Evolutionary conservation across 257 asterid species (phyloP), one percentile per base, ranked within the genome.

Genomic region (Sherardia arvensis): DNA sequence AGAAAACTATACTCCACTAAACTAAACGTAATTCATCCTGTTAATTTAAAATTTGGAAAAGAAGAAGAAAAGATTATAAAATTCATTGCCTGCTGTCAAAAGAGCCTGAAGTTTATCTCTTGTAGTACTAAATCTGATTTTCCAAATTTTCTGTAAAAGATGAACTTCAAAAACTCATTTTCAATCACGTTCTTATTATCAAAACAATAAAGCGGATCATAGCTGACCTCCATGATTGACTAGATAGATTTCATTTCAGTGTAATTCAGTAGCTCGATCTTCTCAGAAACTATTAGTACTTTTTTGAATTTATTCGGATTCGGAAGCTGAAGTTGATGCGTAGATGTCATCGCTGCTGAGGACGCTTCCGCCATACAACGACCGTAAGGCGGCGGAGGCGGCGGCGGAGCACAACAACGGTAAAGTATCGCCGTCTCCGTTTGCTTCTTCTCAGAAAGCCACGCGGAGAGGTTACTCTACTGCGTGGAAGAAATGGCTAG

Each of bases 261-360:
- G 43, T 36, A 38, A 1, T 38, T 38, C 49, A 43, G 4, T 43
- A 43, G 51, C 20, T 43, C 51, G 21, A 43, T 14, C 51, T 15
- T 43, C 51, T 43, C 48, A 18, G 1, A 38, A 17, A 9, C 12
- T 38, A 4, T 40, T 40, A 11, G 0, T 12, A 3, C 14, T 11
- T 11, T 38, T 38, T 38, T 10, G 17, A 40, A 40, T 40, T 40
- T 14, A 14, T 40, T 40, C 51, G 51, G 20, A 43, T 43, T 43
- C 4, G 51, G 51, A 15, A 79, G 47, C 79, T 56, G 77, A 67
- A 66, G 69, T 73, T 63, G 62, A 59, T 59, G 51, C 61, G 49
- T 70, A 69, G 73, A 88, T 91, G 96, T 87, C 96, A 61, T 88
- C 98, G 80, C 79, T 86, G 73, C 84, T 95, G 75, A 85, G 95